Conservation (phyloP, 106 monocot genomes). For the Ottelia alismoides region DNA sequence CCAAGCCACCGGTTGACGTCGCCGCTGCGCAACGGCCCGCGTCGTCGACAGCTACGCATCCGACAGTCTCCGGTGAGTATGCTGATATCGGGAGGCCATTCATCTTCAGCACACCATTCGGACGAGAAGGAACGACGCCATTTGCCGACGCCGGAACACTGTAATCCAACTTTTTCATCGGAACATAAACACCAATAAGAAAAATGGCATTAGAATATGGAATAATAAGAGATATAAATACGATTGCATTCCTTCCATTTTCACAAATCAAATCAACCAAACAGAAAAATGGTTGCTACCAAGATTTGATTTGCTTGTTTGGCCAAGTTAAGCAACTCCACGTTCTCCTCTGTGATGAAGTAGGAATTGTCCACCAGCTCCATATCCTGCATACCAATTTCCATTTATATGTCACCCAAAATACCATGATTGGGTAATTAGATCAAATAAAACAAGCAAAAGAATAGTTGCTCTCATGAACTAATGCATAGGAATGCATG, state of each 20-base stretch:
- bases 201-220: neutral
- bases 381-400: constrained; percentile 54
- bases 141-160: constrained; percentile 29
- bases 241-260: too few relatives aligned
- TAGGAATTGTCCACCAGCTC: constrained; percentile 56
- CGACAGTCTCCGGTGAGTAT: constrained; percentile 80
- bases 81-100: constrained; percentile 69
- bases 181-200: neutral
- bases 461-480: too few relatives aligned
- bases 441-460: too few relatives aligned
- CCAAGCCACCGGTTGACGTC: constrained; percentile 76
- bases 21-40: constrained; percentile 45
- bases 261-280: too few relatives aligned
- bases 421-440: too few relatives aligned
- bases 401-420: too few relatives aligned
- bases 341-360: constrained; percentile 74
- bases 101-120: constrained; percentile 28
- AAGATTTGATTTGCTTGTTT: neutral
- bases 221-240: neutral
- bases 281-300: neutral
- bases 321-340: constrained; percentile 65
- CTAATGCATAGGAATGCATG: neutral
- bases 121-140: constrained; percentile 10
- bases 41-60: constrained; percentile 60
- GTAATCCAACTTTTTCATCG: constrained; percentile 48